Evolutionary conservation across 108 stramenopile genomes (phyloP), one percentile per base, ranked within the genome.

Genomic region (Craspedostauros australis): DNA sequence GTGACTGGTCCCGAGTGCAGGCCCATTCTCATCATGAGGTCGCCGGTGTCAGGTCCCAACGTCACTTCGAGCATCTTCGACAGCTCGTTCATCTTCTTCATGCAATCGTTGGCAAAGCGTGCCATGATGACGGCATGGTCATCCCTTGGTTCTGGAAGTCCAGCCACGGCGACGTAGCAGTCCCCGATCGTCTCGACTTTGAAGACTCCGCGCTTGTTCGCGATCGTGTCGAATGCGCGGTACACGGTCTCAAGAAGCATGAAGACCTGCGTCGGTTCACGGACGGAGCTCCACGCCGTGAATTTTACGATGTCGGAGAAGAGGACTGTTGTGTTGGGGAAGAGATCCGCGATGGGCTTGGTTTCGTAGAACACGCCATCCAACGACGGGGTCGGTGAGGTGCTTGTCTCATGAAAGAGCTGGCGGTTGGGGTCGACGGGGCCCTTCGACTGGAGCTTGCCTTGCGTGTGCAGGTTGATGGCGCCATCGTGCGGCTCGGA

Each of bases 131-230:
- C 60, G 3, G 75, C 75, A 62, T 80, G 79, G 48, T 80, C 75
- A 1, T 73, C 46, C 14, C 38, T 33, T 12, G 73, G 70, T 16
- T 73, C 47, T 0, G 76, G 76, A n/a, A 78, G n/a, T 37, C 72
- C 72, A 48, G 68, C 73, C 1, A 79, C 78, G 26, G 79, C 79
- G n/a, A 80, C 46, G 31, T 80, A 80, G 29, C 79, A 80, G 54
- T 80, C 79, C 5, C 79, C 54, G 25, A 80, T 62, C n/a, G 79
- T 80, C 28, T 57, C 63, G 5, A 77, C 38, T 31, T 75, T 80
- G 68, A 71, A 80, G 1, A 80, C 74, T 21, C 45, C 55, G 37
- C 65, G 50, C 25, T 64, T 30, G 14, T 48, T 45, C 0, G 79
- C 79, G 19, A 60, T 54, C 5, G 8, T 32, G 46, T 80, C 79